phyloP scores from a whole-genome alignment of 202 grass and related monocot species.

The Schoenoplectus triqueter region DNA sequence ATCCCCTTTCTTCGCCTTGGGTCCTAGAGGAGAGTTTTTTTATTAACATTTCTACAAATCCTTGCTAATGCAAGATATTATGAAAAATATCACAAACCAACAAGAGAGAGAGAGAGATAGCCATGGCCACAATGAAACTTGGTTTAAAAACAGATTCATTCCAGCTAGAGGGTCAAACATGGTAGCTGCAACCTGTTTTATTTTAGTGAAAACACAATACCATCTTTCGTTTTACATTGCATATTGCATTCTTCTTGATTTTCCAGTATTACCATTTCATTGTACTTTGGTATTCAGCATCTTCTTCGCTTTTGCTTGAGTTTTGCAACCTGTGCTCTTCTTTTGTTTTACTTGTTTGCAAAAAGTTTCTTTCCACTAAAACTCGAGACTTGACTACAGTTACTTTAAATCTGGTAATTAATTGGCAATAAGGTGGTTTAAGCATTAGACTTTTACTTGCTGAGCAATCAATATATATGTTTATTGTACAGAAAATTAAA shows the following conservation, averaged over 20 bases:
- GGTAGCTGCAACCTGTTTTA: constrained; percentile 5
- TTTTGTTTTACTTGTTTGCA: constrained; percentile 25
- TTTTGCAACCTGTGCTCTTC: no score
- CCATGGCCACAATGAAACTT: constrained; percentile 43
- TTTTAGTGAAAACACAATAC: not conserved
- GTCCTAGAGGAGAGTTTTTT: not conserved
- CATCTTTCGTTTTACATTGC: not conserved
- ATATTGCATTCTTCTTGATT: no score
- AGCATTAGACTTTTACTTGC: constrained; percentile 7
- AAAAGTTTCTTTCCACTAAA: not conserved
- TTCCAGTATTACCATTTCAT: no score
- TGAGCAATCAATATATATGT: no score
- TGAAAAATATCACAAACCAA: constrained; percentile 24
- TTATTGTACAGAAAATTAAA: not conserved
- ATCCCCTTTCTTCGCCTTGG: constrained; percentile 4
- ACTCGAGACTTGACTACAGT: not conserved
- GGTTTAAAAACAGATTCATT: constrained; percentile 33
- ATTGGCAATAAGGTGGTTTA: not conserved
- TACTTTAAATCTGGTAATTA: not conserved
- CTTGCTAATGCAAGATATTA: constrained; percentile 16
- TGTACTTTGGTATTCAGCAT: no score
- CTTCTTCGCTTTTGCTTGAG: not conserved
- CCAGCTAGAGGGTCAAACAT: constrained; percentile 34
- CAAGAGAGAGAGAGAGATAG: constrained; percentile 24
- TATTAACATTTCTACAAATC: not conserved